Base-by-base conservation (phyloP, 176 grass and related monocot species). In the Bonia amplexicaulis region DNA sequence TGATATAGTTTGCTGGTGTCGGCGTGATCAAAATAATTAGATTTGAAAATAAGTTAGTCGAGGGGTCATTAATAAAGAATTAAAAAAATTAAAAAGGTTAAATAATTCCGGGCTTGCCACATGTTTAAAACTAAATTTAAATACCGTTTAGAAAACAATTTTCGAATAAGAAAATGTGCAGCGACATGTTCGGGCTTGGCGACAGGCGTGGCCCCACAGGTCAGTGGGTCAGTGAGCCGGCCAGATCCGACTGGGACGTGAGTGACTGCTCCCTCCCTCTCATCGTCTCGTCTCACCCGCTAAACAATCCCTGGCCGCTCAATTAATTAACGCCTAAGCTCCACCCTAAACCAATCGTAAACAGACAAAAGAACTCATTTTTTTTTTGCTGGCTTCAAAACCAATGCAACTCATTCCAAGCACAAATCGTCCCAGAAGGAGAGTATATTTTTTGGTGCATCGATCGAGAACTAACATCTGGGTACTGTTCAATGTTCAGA, bases 191-290 rank as follows among this genome's bases (percentile, higher is more conserved):
- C 11, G 29, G 20, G 6, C 78, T 51, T 37, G 78, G 25, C 71
- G 63, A 82, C 62, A 49, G 15, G n/a, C 7, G 39, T 59, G 64
- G 54, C 0, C 44, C 80, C 64, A 77, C 41, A 0, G 0, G n/a
- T 77, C 71, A 60, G 42, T 37, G 3, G 10, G 12, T 6, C 40
- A 46, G 35, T 19, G 53, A 47, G 42, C 65, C 10, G 9, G 27
- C 15, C 62, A 20, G 16, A 51, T 83, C 53, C 29, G 80, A 78
- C 53, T 17, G 74, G 58, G 73, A 88, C 55, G 73, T 37, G 66
- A 78, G 59, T 82, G 41, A 41, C 22, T n/a, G 37, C 31, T 44
- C 41, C 11, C 31, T 44, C 41, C 11, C 10, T 17, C 42, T 15
- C 25, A 0, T 54, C 6, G 52, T 54, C 17, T 55, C 71, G 71